Conservation (phyloP, 208 protist genomes). For the Tritrichomonas foetus region DNA sequence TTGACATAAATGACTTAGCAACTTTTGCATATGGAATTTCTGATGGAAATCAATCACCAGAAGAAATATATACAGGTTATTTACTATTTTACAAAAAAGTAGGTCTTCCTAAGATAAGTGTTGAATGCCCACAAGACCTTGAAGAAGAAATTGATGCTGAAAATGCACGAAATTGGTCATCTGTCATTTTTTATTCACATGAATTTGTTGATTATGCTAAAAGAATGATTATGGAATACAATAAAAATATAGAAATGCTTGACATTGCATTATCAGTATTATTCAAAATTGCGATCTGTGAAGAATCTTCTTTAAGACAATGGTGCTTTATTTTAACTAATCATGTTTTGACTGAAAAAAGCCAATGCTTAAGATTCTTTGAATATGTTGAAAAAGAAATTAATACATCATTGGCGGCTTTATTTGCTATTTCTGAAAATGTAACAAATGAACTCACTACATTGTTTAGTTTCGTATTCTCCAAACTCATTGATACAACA, state of each 20-base stretch:
- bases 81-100: slow-evolving; percentile 16
- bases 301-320: not conserved
- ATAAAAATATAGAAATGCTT: not conserved
- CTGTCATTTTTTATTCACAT: not conserved
- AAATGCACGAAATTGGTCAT: not conserved
- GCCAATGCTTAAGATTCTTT: not conserved
- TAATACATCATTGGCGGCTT: not conserved
- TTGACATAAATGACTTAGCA: not conserved
- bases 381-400: not conserved
- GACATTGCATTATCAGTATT: not conserved
- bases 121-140: not conserved
- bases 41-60: not conserved
- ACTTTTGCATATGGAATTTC: not conserved
- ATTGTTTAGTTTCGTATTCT: not conserved
- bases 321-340: not conserved
- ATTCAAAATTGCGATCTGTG: not conserved
- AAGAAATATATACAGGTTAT: not conserved
- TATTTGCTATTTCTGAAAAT: not conserved
- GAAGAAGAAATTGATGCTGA: not conserved
- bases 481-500: not conserved
- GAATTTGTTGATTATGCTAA: not conserved
- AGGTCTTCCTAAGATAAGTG: not conserved
- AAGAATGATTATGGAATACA: not conserved
- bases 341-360: not conserved
- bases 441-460: not conserved